A percentile compares a stretch with the other conserved stretches of the same genome.
These are phyloP conservation scores for Xylariaceae sp. DNA, from an alignment of 2,329 filamentous ascomycete genomes.

Conservation along the genomic window DNA sequence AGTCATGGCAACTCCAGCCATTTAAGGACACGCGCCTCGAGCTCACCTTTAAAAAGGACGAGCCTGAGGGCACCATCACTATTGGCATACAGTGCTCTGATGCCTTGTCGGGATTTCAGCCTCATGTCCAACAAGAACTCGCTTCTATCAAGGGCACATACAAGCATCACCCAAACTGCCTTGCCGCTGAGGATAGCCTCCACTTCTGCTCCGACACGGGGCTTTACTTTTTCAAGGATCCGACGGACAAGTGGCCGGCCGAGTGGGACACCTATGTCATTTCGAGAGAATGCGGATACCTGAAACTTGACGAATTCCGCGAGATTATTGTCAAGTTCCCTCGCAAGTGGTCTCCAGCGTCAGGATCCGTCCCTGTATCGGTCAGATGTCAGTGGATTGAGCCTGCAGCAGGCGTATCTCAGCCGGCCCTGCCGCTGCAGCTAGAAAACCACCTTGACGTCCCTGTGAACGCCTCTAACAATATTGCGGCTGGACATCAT, in stretches of 20 bases:
- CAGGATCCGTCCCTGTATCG: conserved; percentile 9
- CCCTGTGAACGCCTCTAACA: too few relatives aligned
- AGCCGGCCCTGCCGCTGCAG: not conserved
- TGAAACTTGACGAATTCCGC: conserved; percentile 26
- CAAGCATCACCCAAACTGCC: conserved; percentile 17
- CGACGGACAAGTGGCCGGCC: conserved; percentile 10
- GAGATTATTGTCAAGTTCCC: conserved; percentile 19
- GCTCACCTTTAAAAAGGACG: too few relatives aligned
- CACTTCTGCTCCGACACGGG: conserved; percentile 6
- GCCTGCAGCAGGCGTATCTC: too few relatives aligned
- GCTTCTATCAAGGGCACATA: conserved; percentile 11
- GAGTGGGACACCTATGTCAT: conserved; percentile 23
- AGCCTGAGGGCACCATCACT: too few relatives aligned
- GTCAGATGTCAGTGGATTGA: too few relatives aligned
- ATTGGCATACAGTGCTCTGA: too few relatives aligned
- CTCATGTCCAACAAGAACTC: conserved; percentile 2
- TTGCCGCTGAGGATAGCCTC: conserved; percentile 23
- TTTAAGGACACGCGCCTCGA: too few relatives aligned
- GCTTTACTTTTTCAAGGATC: conserved; percentile 26
- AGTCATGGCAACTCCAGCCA: too few relatives aligned
- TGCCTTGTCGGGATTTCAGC: conserved; percentile 2
- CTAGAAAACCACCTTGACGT: too few relatives aligned
- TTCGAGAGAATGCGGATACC: conserved; percentile 17
- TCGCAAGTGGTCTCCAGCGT: not conserved
- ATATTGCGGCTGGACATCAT: too few relatives aligned